Evolutionary conservation across 176 grass and related monocot genomes (phyloP), one percentile per base, ranked within the genome.

Genomic region (Carex kokanica): DNA sequence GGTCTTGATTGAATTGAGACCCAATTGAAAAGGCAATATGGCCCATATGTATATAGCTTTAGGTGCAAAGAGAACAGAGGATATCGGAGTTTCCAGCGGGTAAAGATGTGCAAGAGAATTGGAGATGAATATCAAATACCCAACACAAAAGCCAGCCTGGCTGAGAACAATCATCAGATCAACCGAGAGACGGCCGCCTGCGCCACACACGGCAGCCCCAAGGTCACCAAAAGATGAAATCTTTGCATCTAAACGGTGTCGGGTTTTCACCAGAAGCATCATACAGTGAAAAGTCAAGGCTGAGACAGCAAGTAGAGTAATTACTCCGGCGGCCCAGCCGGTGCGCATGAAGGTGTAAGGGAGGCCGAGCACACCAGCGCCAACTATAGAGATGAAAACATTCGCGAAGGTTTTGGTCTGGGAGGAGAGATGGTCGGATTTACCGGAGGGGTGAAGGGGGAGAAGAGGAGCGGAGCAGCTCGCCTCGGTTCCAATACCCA

Each of bases 341-440:
- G 91, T 99, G 56, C 89, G 91, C 84, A 91, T 93, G 89, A 99
- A 99, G 84, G 96, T 93, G 92, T 99, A 99, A 62, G 96, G 96
- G 23, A 99, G 91, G 11, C 96, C 93, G 10, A 99, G 92, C 47
- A 99, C 96, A 32, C 96, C 93, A 24, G 96, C 90, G 0, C 96
- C 96, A 14, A 99, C 96, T 78, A 95, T 92, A 5, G 96, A 88
- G 83, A 95, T 91, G 89, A 99, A 99, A 9, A 99, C 93, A 87
- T 99, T 99, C 2, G 93, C 93, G 84, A 99, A 95, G 53, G 96
- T 99, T 87, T 95, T 99, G 65, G 96, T 86, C 83, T 91, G 96
- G 69, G 96, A 99, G 41, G 96, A 99, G 21, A 93, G 91, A 40
- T 56, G 77, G 3, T 58, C 63, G 38, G 21, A 52, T 13, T 78